Evolutionary conservation across 495 filamentous ascomycete genomes (phyloP).

Genomic region (Ramalina intermedia): DNA sequence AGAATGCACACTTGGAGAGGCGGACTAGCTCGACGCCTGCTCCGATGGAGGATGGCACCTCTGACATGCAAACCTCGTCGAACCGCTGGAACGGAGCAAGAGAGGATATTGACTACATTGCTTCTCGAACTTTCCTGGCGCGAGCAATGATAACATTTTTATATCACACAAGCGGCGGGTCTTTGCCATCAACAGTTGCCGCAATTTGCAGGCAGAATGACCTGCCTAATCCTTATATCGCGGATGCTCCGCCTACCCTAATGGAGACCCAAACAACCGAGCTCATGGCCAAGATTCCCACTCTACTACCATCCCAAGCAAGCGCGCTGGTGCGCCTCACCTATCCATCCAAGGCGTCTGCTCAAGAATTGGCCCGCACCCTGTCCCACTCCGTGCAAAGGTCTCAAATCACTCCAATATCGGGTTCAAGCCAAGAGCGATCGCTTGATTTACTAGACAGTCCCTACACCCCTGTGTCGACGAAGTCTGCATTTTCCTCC

Average conservation of each 20-base stretch:
- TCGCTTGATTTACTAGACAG: too few relatives aligned
- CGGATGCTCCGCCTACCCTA: slow-evolving; percentile 6
- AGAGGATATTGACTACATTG: slow-evolving; percentile 46
- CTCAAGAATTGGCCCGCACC: slow-evolving; percentile 44
- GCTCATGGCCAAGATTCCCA: slow-evolving; percentile 38
- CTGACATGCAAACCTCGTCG: slow-evolving; percentile 7
- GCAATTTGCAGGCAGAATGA: slow-evolving; percentile 22
- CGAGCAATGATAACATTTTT: slow-evolving; percentile 38
- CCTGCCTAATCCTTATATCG: slow-evolving; percentile 6
- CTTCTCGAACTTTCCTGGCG: slow-evolving; percentile 31
- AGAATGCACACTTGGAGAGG: slow-evolving; percentile 23
- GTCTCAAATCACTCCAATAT: slow-evolving; percentile 19
- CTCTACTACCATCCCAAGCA: slow-evolving; percentile 28
- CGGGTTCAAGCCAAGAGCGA: slow-evolving; percentile 5
- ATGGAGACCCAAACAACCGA: slow-evolving; percentile 36
- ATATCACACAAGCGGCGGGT: slow-evolving; percentile 50
- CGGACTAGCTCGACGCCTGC: slow-evolving; percentile 14
- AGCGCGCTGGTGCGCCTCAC: slow-evolving; percentile 40
- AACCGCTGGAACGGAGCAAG: slow-evolving; percentile 44
- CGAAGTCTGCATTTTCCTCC: neutral
- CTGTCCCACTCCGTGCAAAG: slow-evolving; percentile 9
- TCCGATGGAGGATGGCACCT: slow-evolving; percentile 7
- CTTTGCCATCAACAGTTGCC: slow-evolving; percentile 38
- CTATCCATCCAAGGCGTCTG: slow-evolving; percentile 36
- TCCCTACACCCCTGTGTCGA: too few relatives aligned